Base-by-base conservation (phyloP, 2,329 filamentous ascomycete species). In the Purpureocillium takamizusanense region DNA sequence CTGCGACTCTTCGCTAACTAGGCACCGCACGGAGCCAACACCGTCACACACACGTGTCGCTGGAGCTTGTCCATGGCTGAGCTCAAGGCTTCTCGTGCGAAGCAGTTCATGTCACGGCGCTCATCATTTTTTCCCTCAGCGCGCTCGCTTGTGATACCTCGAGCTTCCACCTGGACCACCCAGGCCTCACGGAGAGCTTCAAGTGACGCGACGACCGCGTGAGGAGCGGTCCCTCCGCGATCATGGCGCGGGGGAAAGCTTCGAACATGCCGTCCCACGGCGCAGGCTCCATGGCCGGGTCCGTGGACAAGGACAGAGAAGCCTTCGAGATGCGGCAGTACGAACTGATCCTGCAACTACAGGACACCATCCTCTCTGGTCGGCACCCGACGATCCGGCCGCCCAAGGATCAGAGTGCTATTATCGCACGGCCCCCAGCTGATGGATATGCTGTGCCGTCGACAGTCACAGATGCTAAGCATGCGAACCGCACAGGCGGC, bases 341-440 rank as follows among this genome's bases (percentile, higher is more conserved):
- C 67, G 76, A 83, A 55, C 86, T 82, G 64, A 84, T 97, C 53
- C 60, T 94, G 54, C 76, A 72, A 50, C 80, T 97, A 61, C 82
- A 81, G 61, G 84, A 95, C 67, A 72, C 80, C 50, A 75, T 97
- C 51, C 70, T 92, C 56, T 77, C 85, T 59, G 88, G 89, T 12
- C 28, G n/a, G 12, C 11, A 30, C 11, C 11, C 28, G 4, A 14
- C 28, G 6, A 14, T 12, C n/a, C 28, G 11, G 13, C n/a, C 12
- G 11, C 28, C 28, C 12, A 30, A 30, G 11, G 13, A 14, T 12
- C 28, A 30, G 28, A 13, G 13, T 12, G 11, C 11, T 12, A 30
- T 4, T 12, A 30, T 4, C 7, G 28, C 7, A 12, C 28, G 28
- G 12, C 28, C 13, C 7, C 12, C 28, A 12, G 7, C n/a, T 14